Evolutionary conservation across 768 basidiomycete genomes (phyloP).

Genomic region (Mycena polygramma): DNA sequence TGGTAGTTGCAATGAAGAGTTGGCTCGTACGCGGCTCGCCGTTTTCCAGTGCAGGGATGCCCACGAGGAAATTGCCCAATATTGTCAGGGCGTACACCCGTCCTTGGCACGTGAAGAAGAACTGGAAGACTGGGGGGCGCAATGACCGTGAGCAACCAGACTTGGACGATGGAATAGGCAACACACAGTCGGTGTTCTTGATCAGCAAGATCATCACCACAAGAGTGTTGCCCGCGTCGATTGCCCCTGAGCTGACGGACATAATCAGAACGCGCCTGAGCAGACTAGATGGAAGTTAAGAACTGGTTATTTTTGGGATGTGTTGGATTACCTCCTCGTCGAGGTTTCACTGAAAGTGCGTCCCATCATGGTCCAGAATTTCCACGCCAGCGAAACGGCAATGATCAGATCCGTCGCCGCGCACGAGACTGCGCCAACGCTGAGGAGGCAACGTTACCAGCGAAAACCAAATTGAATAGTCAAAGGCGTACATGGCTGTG

Average conservation of each 20-base stretch:
- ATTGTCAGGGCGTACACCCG: conserved; percentile 23
- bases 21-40: background rate
- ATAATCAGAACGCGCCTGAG: conserved; percentile 8
- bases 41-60: background rate
- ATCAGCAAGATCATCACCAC: conserved; percentile 18
- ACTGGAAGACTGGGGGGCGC: conserved; percentile 6
- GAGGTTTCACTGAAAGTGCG: background rate
- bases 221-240: conserved; percentile 18
- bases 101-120: conserved; percentile 22
- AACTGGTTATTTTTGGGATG: background rate
- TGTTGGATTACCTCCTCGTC: conserved; percentile 2
- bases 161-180: no score
- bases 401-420: conserved; percentile 17
- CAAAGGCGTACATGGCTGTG: background rate
- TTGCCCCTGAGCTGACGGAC: conserved; percentile 14
- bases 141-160: background rate
- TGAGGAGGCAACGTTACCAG: background rate
- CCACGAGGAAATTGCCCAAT: conserved; percentile 24
- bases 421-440: conserved; percentile 13
- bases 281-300: background rate
- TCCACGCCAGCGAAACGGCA: background rate
- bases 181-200: conserved; percentile 10
- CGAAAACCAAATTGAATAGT: background rate
- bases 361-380: conserved; percentile 18
- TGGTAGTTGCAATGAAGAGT: background rate